Base-by-base conservation (phyloP, 2,329 filamentous ascomycete species). In the Fusarium floridanum region DNA sequence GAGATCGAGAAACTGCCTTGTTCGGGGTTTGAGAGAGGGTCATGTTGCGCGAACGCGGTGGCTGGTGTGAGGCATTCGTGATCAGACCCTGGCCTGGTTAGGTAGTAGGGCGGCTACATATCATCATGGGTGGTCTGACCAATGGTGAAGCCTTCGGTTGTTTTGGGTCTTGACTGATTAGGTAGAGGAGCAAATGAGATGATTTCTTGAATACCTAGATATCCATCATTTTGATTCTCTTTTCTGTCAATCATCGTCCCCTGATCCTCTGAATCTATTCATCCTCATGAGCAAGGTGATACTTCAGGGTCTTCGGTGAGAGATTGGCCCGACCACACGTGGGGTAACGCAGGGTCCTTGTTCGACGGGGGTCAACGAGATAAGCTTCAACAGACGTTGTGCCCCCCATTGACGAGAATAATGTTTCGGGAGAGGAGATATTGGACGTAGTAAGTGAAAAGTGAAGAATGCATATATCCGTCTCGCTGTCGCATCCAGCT, bases 61-160 rank as follows among this genome's bases (percentile, higher is more conserved):
- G 68, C 61, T 66, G 45, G 63, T 50, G 68, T 64, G 55, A 66
- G 63, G 57, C 60, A 65, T 39, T 74, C 65, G 64, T 68, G 74
- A 75, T 71, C 43, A 62, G 61, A 72, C 68, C 75, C 75, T 74
- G 75, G 75, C 75, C 75, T 74, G 75, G 75, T 70, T 73, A 59
- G 36, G 36, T 37, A 37, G 66, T 61, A 48, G 73, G 59, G 72
- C 64, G 61, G 72, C 62, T 66, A 71, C 32, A 64, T 65, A 71
- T 36, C 22, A 70, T 74, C 67, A 76, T 73, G 72, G 67, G 69
- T 65, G 69, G 66, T 37, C 59, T 71, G 61, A 64, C 66, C 64
- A 50, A 68, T 68, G 20, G 56, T 62, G 57, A 39, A 64, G 39
- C 24, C 56, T 56, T 50, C 62, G 24, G 61, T 57, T 45, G 61